Evolutionary conservation across 768 basidiomycete species (phyloP), one percentile per base, ranked within the genome.

Genomic region (Russula olivacea): DNA sequence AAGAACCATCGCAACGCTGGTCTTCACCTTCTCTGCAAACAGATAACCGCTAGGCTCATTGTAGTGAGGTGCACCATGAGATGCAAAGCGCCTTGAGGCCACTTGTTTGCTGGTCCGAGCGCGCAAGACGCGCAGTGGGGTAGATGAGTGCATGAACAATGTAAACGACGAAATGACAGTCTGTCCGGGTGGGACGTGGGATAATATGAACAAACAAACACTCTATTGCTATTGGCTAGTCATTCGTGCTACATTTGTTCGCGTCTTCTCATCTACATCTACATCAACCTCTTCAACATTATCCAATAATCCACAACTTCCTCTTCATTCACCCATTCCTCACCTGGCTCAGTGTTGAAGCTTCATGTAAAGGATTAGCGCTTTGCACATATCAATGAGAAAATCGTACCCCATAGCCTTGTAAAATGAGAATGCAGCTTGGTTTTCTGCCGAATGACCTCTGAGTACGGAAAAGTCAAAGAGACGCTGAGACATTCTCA

Each of bases 1-100:
- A 15, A 5, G n/a, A 41, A 52, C 14, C 2, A 36, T 32, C 58
- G 45, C 25, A 51, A 55, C 14, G 58, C 52, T 52, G 32, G 54
- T 32, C 78, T 47, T 45, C 68, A 92, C 94, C 83, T 91, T 90
- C 79, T 97, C 94, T 67, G 87, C 87, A 66, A 96, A 96, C 64
- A 97, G 73, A 74, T 83, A 88, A 32, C 93, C 93, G 8, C 86
- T 84, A 47, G 93, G 93, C 66, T 93, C 91, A 71, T 97, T 94
- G 74, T 86, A 94, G 58, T 88, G 85, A 12, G 63, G 63, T 25
- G 91, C 89, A 28, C 88, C 85, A 57, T 88, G 87, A 14, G 89
- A 90, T 32, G 86, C 86, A 72, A 80, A 81, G 6, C 86, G 82
- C 67, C 74, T 78, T 59, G 76, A 70, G 59, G 69, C 66, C 40